Percentiles rank a stretch among this genome's conserved stretches.
Evolutionary conservation across 2,329 filamentous ascomycete species (phyloP).

Genomic region (Xylariaceae sp.): DNA sequence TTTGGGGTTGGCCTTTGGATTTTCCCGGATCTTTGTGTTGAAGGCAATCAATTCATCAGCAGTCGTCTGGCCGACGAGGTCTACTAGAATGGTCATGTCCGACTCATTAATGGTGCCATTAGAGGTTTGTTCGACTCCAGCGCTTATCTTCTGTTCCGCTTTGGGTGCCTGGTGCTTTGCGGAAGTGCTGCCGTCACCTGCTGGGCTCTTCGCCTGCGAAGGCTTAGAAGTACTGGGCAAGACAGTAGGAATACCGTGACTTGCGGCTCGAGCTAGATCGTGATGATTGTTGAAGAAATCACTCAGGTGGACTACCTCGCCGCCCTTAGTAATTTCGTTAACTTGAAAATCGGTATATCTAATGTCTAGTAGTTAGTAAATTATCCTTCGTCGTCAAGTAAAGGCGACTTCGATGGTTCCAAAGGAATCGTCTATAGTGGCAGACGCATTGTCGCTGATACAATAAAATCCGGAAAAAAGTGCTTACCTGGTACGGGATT

Average conservation of each 20-base stretch:
- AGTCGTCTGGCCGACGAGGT: constrained; percentile 23
- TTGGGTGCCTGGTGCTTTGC: neutral
- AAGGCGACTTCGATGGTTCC: neutral
- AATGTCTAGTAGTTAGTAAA: constrained; percentile 10
- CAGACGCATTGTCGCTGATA: neutral
- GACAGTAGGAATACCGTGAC: neutral
- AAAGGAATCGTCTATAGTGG: too few relatives aligned
- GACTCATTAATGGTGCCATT: constrained; percentile 16
- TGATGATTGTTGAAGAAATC: constrained; percentile 37
- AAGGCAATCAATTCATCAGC: constrained; percentile 25
- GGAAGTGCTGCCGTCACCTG: neutral
- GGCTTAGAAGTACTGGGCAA: constrained; percentile 1
- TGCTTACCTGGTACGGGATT: constrained; percentile 40
- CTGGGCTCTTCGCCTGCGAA: neutral
- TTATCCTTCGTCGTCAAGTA: neutral
- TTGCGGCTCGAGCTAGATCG: constrained; percentile 24
- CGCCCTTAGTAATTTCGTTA: constrained; percentile 76
- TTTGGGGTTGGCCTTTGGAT: constrained; percentile 19
- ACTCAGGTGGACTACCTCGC: constrained; percentile 67
- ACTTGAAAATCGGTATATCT: constrained; percentile 90
- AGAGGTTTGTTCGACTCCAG: constrained; percentile 5
- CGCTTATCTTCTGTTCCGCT: constrained; percentile 3
- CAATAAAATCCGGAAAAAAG: neutral
- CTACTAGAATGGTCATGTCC: constrained; percentile 21
- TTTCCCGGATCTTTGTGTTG: constrained; percentile 21